A percentile compares a stretch with the other conserved stretches of the same genome.
phyloP scores from a whole-genome alignment of 1,139 yeast genomes.

The Geotrichum klebahnii region DNA sequence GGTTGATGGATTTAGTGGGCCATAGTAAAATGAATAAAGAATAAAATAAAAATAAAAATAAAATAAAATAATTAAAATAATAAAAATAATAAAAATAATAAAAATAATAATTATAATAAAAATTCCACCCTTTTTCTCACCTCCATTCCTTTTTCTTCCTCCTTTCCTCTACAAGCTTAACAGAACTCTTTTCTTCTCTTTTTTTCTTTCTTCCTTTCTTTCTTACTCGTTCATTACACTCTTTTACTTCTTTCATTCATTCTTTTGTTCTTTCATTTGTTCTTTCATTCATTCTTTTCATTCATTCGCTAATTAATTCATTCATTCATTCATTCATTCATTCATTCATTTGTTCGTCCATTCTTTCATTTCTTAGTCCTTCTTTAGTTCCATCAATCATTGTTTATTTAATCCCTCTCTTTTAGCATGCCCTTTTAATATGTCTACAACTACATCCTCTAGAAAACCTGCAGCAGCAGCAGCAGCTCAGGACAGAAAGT shows the following conservation, averaged over 20 bases:
- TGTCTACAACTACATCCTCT: background rate
- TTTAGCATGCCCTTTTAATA: background rate
- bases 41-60: no score
- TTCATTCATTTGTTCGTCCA: no score
- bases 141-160: background rate
- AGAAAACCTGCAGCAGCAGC: slow-evolving; percentile 1
- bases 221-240: no score
- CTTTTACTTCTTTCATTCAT: no score
- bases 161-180: no score
- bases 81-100: background rate
- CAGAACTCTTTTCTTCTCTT: no score
- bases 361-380: background rate
- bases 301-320: background rate
- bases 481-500: slow-evolving; percentile 11
- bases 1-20: no score
- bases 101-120: background rate
- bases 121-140: background rate
- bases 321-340: background rate
- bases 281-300: background rate
- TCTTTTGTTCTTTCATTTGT: background rate
- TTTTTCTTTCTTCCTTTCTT: no score
- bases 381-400: no score
- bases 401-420: background rate
- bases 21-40: no score
- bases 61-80: background rate